Evolutionary conservation across 2,329 filamentous ascomycete species (phyloP).

Genomic region (Xylariales sp.): DNA sequence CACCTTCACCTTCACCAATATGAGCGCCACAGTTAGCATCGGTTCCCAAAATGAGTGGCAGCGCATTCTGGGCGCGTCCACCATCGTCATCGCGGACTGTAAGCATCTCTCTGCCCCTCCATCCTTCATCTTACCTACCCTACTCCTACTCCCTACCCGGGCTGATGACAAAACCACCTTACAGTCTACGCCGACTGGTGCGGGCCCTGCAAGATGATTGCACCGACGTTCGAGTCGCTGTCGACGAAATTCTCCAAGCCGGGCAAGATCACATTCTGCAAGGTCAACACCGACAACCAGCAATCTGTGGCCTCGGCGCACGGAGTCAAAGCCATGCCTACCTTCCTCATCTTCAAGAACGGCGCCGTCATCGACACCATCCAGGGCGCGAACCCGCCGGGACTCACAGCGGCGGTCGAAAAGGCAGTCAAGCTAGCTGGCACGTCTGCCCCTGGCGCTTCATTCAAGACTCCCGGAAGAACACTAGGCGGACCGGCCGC

Average conservation of each 20-base stretch:
- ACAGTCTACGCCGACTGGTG: constrained; percentile 95
- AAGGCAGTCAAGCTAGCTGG: constrained; percentile 56
- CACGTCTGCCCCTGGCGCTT: constrained; percentile 36
- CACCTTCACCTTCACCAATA: too few species aligned
- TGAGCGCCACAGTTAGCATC: constrained; percentile 51
- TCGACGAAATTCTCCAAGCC: constrained; percentile 74
- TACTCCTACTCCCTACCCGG: too few species aligned
- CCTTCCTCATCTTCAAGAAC: constrained; percentile 85
- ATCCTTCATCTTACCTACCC: too few species aligned
- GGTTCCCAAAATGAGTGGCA: constrained; percentile 67
- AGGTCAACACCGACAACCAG: constrained; percentile 86
- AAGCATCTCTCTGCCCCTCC: constrained; percentile 32
- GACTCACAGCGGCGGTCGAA: constrained; percentile 71
- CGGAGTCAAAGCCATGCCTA: constrained; percentile 83
- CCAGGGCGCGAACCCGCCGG: constrained; percentile 73
- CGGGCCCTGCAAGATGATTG: constrained; percentile 87
- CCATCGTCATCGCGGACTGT: constrained; percentile 89
- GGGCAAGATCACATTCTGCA: constrained; percentile 81
- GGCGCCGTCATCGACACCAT: constrained; percentile 70
- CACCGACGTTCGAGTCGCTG: constrained; percentile 82
- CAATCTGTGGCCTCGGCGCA: constrained; percentile 72
- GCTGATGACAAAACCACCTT: too few species aligned
- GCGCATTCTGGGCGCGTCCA: constrained; percentile 64
- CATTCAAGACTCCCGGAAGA: constrained; percentile 51
- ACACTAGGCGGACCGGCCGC: constrained; percentile 45